Conservation (phyloP, 2,329 filamentous ascomycete species). For the Phialocephala subalpina region DNA sequence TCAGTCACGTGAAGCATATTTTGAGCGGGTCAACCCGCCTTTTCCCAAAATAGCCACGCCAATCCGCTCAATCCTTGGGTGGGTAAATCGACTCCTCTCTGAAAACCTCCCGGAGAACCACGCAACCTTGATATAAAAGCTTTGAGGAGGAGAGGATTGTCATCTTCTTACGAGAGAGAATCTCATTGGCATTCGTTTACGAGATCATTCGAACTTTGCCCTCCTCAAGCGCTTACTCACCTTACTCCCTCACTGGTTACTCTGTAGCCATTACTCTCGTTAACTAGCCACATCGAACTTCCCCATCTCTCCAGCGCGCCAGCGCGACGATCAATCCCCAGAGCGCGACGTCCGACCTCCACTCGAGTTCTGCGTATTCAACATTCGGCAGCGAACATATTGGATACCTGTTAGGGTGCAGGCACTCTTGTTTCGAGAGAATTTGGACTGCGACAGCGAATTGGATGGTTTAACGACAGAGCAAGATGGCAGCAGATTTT, state of each 20-base stretch:
- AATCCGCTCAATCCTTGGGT: background rate
- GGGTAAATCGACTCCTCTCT: background rate
- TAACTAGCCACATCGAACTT: constrained; percentile 34
- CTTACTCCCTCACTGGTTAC: constrained; percentile 51
- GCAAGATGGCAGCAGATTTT: constrained; percentile 34
- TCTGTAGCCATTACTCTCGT: constrained; percentile 64
- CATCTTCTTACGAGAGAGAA: background rate
- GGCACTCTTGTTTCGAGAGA: background rate
- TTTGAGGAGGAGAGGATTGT: background rate
- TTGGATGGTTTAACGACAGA: constrained; percentile 29
- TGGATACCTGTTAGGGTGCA: constrained; percentile 8
- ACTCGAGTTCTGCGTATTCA: background rate
- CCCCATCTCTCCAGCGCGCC: constrained; percentile 1
- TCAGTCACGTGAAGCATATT: background rate
- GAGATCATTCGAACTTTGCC: background rate
- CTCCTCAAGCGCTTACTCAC: constrained; percentile 16
- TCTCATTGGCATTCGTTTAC: too few species aligned
- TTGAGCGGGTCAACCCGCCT: background rate
- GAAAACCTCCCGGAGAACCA: background rate
- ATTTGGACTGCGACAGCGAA: constrained; percentile 11
- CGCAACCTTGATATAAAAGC: background rate
- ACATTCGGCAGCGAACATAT: background rate
- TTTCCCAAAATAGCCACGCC: constrained; percentile 2
- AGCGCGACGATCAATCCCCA: background rate
- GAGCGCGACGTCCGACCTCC: background rate